Conservation (phyloP, 2,329 filamentous ascomycete genomes). For the Fusarium keratoplasticum region DNA sequence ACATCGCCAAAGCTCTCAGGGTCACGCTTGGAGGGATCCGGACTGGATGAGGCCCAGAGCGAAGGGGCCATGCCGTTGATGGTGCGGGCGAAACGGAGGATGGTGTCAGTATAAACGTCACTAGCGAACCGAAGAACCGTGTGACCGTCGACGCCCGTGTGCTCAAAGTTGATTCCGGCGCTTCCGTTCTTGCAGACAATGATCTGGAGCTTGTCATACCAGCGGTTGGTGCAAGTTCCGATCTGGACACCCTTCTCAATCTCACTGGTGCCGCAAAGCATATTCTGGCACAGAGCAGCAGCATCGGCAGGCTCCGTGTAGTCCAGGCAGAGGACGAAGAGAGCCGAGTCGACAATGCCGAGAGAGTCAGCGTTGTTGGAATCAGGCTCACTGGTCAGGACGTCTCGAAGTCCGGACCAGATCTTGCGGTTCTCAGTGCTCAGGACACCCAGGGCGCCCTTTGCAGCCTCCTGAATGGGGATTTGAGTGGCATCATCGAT, state of each 20-base stretch:
- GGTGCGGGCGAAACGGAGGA: conserved; percentile 91
- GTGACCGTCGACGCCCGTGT: conserved; percentile 97
- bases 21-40: conserved; percentile 92
- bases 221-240: conserved; percentile 96
- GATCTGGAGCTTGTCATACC: conserved; percentile 99
- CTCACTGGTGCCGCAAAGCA: conserved; percentile 95
- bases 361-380: conserved; percentile 97
- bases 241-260: conserved; percentile 95
- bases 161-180: conserved; percentile 98
- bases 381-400: conserved; percentile 84
- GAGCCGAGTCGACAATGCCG: conserved; percentile 92
- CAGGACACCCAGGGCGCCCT: conserved; percentile 90
- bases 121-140: conserved; percentile 96
- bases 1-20: conserved; percentile 93
- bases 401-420: conserved; percentile 91
- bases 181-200: conserved; percentile 99
- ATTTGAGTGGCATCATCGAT: conserved; percentile 90
- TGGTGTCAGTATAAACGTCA: conserved; percentile 97
- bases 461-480: conserved; percentile 94
- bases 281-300: conserved; percentile 93
- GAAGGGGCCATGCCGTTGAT: conserved; percentile 95
- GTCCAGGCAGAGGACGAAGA: conserved; percentile 93
- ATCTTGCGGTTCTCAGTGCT: conserved; percentile 97
- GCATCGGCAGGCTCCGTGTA: conserved; percentile 87
- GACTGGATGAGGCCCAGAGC: conserved; percentile 90